Evolutionary conservation across 768 basidiomycete species (phyloP).

Genomic region (Amyloporia xantha): DNA sequence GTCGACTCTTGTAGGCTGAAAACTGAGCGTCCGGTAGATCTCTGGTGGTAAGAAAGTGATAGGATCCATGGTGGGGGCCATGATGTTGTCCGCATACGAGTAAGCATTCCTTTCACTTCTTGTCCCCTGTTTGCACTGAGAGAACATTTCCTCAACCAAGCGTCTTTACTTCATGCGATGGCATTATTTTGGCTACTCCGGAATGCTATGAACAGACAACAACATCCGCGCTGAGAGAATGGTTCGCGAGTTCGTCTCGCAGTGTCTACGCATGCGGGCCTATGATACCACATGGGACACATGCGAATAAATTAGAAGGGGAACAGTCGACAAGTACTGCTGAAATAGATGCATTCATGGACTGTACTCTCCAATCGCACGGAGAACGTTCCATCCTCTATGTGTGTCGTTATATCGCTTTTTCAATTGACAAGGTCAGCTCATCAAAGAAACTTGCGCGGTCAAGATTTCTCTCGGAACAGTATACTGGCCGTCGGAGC

Average conservation of each 20-base stretch:
- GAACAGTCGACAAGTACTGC: constrained; percentile 4
- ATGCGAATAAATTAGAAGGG: not conserved
- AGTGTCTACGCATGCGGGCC: constrained; percentile 5
- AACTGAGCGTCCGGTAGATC: too few relatives aligned
- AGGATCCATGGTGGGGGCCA: not conserved
- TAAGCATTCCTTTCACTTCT: too few relatives aligned
- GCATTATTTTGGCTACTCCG: constrained; percentile 1
- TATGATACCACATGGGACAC: not conserved
- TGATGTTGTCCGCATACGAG: constrained; percentile 10
- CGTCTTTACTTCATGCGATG: constrained; percentile 9
- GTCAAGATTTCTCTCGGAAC: constrained; percentile 17
- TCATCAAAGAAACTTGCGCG: too few relatives aligned
- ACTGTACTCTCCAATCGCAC: not conserved
- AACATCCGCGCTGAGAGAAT: constrained; percentile 2
- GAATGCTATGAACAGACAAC: constrained; percentile 11
- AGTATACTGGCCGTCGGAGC: constrained; percentile 13
- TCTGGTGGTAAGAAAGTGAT: too few relatives aligned
- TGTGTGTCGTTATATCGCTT: constrained; percentile 5
- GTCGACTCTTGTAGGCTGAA: too few relatives aligned
- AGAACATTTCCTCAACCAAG: too few relatives aligned
- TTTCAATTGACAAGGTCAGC: too few relatives aligned
- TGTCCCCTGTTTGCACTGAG: too few relatives aligned
- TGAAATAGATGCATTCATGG: constrained; percentile 3
- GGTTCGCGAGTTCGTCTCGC: constrained; percentile 4
- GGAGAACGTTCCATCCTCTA: constrained; percentile 17